These are phyloP conservation scores for Gossypium sturtianum DNA, from an alignment of 345 rosid species.

Conservation along the genomic window DNA sequence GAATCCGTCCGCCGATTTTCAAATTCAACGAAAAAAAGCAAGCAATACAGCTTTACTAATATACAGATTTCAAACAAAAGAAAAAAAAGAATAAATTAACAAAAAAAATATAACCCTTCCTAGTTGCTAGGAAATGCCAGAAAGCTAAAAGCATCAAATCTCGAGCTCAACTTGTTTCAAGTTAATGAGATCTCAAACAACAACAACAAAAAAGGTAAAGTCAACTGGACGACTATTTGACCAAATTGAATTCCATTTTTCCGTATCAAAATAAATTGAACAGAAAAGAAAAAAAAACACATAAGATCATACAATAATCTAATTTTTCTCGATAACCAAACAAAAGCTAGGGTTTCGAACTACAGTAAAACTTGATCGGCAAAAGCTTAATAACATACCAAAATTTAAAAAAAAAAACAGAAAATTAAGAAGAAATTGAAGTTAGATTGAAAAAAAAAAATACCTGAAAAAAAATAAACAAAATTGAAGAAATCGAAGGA, in stretches of 20 bases:
- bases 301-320: not conserved
- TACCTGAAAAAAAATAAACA: conserved; percentile 23
- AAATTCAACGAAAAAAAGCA: conserved; percentile 12
- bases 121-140: not conserved
- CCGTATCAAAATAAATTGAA: not conserved
- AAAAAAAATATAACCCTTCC: not conserved
- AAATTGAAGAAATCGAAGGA: not conserved
- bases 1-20: not conserved
- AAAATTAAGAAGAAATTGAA: conserved; percentile 4
- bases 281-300: not conserved
- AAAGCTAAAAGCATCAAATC: conserved; percentile 2
- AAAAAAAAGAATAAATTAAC: not conserved
- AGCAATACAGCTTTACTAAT: conserved; percentile 1
- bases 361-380: conserved; percentile 1
- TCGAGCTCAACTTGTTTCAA: conserved; percentile 8
- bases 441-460: conserved; percentile 1
- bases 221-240: conserved; percentile 10
- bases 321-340: conserved; percentile 22
- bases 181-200: conserved; percentile 3
- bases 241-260: conserved; percentile 8
- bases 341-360: conserved; percentile 39
- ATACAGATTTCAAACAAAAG: not conserved
- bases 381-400: conserved; percentile 9
- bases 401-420: not conserved
- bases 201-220: not conserved